Evolutionary conservation across 768 basidiomycete genomes (phyloP).

Genomic region (Lactarius sanguifluus): DNA sequence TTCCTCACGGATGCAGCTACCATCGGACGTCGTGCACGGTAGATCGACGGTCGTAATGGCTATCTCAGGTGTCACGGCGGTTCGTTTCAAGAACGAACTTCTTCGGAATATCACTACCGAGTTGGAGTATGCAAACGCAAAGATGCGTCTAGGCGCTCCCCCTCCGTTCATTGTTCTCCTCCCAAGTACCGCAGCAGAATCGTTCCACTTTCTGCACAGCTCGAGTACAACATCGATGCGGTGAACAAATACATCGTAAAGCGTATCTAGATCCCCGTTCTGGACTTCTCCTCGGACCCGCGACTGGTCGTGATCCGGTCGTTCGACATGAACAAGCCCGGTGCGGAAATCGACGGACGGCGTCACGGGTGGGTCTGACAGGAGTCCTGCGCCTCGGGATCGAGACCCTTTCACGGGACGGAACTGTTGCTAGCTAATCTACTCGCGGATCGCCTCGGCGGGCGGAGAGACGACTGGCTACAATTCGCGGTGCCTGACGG

Average conservation of each 20-base stretch:
- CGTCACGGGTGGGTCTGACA: conserved; percentile 93
- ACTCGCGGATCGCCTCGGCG: conserved; percentile 84
- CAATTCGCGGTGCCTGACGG: conserved; percentile 97
- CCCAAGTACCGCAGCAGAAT: too few species aligned
- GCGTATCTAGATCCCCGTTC: conserved; percentile 89
- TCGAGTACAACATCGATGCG: conserved; percentile 59
- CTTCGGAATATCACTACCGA: conserved; percentile 48
- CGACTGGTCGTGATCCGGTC: conserved; percentile 97
- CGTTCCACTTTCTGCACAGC: too few species aligned
- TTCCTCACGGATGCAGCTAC: conserved; percentile 57
- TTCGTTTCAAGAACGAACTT: conserved; percentile 99
- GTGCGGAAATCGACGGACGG: conserved; percentile 95
- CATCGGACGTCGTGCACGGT: conserved; percentile 98
- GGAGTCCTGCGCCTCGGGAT: conserved; percentile 87
- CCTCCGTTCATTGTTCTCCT: too few species aligned
- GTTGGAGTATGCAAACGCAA: conserved; percentile 73
- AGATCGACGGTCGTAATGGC: conserved; percentile 98
- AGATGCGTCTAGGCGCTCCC: conserved; percentile 52
- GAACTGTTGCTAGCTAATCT: conserved; percentile 91
- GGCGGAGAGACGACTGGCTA: conserved; percentile 91
- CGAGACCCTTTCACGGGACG: conserved; percentile 91
- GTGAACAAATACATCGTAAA: conserved; percentile 99
- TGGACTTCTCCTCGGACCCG: conserved; percentile 85
- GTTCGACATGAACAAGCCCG: conserved; percentile 99
- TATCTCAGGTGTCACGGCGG: conserved; percentile 97